phyloP scores from a whole-genome alignment of 1,284 basidiomycete species.

The Ganoderma lucidum region DNA sequence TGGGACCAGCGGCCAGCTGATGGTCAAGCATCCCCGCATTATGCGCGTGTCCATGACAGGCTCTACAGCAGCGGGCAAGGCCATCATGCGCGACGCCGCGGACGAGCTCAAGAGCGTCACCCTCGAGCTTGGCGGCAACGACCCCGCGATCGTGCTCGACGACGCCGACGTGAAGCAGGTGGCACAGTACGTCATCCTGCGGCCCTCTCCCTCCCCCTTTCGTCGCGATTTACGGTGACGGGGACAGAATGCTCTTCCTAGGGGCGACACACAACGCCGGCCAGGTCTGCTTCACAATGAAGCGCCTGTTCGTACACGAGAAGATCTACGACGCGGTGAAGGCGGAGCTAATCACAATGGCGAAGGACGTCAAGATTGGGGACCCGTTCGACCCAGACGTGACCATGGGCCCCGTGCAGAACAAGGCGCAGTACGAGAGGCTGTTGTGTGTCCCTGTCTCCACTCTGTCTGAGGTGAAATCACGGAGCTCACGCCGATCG shows the following conservation, averaged over 20 bases:
- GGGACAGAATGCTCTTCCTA: slow-evolving; percentile 10
- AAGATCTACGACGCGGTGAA: slow-evolving; percentile 27
- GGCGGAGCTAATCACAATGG: slow-evolving; percentile 26
- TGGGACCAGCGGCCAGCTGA: slow-evolving; percentile 23
- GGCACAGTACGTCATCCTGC: slow-evolving; percentile 19
- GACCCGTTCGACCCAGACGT: slow-evolving; percentile 24
- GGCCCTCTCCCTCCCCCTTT: neutral
- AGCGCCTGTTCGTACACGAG: slow-evolving; percentile 29
- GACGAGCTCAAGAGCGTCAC: slow-evolving; percentile 26
- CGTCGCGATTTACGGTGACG: neutral
- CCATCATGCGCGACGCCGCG: slow-evolving; percentile 25
- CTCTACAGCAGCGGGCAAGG: slow-evolving; percentile 24
- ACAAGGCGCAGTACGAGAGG: slow-evolving; percentile 22
- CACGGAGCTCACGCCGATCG: neutral
- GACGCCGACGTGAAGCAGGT: slow-evolving; percentile 27
- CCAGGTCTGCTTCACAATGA: slow-evolving; percentile 29
- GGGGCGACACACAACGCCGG: slow-evolving; percentile 23
- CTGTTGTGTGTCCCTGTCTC: slow-evolving; percentile 18
- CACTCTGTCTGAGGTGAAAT: neutral
- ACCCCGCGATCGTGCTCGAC: slow-evolving; percentile 29
- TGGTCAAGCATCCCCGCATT: slow-evolving; percentile 28
- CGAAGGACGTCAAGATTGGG: slow-evolving; percentile 21
- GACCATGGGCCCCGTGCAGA: slow-evolving; percentile 28
- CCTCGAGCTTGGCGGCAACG: slow-evolving; percentile 34
- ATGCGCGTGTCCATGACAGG: slow-evolving; percentile 30